phyloP scores from a whole-genome alignment of 371 early-diverging fungal species.

The Zopfochytrium polystomum region DNA sequence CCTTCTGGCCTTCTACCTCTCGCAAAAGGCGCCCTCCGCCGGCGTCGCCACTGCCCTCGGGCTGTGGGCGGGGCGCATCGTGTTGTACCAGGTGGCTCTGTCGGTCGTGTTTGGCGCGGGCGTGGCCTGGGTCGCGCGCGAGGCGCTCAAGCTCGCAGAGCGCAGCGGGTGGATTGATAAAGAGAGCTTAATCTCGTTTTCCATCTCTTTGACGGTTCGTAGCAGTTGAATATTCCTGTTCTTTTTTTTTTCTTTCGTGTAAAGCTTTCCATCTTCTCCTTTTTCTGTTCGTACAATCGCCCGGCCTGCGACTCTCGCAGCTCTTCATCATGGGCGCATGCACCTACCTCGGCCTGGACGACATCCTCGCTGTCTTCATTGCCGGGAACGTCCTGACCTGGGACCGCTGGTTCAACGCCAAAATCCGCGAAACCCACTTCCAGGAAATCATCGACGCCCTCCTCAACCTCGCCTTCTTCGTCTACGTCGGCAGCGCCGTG shows the following conservation, averaged over 20 bases:
- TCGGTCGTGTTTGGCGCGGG: slow-evolving; percentile 75
- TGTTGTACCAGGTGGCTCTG: slow-evolving; percentile 71
- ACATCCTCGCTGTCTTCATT: slow-evolving; percentile 89
- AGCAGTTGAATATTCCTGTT: slow-evolving; percentile 2
- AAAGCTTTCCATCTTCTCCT: too few relatives aligned
- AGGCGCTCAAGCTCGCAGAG: slow-evolving; percentile 68
- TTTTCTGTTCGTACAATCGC: background rate
- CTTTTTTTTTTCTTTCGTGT: too few relatives aligned
- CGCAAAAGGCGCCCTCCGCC: slow-evolving; percentile 17
- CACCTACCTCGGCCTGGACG: slow-evolving; percentile 76
- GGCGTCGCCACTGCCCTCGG: slow-evolving; percentile 60
- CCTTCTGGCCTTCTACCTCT: slow-evolving; percentile 67
- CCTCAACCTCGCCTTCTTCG: slow-evolving; percentile 85
- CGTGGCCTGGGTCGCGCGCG: slow-evolving; percentile 72
- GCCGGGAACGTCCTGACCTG: slow-evolving; percentile 59
- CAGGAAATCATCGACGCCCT: slow-evolving; percentile 90
- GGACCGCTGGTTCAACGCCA: slow-evolving; percentile 82
- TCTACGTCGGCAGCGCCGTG: slow-evolving; percentile 85
- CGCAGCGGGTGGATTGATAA: slow-evolving; percentile 79
- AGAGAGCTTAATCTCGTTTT: slow-evolving; percentile 80
- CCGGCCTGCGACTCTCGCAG: slow-evolving; percentile 20
- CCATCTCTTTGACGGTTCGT: slow-evolving; percentile 75
- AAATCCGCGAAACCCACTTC: slow-evolving; percentile 80
- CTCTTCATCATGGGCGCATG: slow-evolving; percentile 75
- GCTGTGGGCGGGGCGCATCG: slow-evolving; percentile 67